Conservation (phyloP, 1,284 basidiomycete genomes). For the Inonotus obliquus region DNA sequence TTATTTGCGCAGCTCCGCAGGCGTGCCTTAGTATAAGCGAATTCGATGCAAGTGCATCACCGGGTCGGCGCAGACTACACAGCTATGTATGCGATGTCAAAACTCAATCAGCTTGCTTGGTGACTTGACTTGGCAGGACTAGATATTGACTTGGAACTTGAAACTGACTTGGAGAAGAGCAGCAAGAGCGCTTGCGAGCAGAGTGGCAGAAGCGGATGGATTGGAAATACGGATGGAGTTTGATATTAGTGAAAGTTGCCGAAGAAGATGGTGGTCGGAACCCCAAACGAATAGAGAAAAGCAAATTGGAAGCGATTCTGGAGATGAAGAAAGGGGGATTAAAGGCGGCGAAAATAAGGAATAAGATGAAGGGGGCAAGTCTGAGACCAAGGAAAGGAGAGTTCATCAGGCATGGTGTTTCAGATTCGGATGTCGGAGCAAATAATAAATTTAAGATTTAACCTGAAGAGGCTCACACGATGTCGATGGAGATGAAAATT, state of each 20-base stretch:
- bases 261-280: neutral
- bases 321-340: neutral
- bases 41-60: neutral
- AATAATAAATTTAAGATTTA: constrained; percentile 14
- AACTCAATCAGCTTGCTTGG: constrained; percentile 1
- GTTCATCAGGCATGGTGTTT: neutral
- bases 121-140: neutral
- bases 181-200: neutral
- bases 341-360: neutral
- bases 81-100: constrained; percentile 3
- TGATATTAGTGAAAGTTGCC: no score
- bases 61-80: neutral
- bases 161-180: neutral
- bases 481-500: constrained; percentile 12
- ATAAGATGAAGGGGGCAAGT: neutral
- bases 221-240: no score
- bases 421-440: constrained; percentile 3
- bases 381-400: constrained; percentile 3
- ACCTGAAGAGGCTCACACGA: constrained; percentile 3
- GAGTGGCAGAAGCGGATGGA: neutral
- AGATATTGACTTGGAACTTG: neutral
- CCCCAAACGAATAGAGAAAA: neutral
- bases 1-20: neutral
- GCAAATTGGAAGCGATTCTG: neutral
- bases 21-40: neutral